Evolutionary conservation across 2,329 filamentous ascomycete species (phyloP).

Genomic region (Orbilia oligospora): DNA sequence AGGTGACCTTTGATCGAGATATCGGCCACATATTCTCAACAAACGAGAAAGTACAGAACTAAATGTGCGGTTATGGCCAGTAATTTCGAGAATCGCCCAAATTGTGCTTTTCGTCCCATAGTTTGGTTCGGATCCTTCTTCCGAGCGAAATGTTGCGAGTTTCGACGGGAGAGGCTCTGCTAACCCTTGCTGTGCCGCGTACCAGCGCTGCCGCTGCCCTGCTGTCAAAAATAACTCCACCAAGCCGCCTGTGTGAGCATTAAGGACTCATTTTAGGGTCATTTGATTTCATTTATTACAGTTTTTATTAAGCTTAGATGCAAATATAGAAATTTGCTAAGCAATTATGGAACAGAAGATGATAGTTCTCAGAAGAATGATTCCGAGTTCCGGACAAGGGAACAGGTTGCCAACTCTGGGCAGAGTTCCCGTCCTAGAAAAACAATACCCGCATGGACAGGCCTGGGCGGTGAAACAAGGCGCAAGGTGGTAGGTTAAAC

Average conservation of each 20-base stretch:
- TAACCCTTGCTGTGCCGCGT: slow-evolving; percentile 34
- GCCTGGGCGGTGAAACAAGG: slow-evolving; percentile 39
- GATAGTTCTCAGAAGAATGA: slow-evolving; percentile 4
- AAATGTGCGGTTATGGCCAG: background rate
- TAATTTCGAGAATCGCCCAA: slow-evolving; percentile 2
- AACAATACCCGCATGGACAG: slow-evolving; percentile 18
- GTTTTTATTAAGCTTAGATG: background rate
- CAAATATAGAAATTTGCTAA: slow-evolving; percentile 40
- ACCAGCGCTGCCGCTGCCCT: slow-evolving; percentile 18
- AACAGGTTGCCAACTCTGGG: slow-evolving; percentile 15
- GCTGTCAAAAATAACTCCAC: slow-evolving; percentile 39
- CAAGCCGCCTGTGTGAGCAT: slow-evolving; percentile 1
- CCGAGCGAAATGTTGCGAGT: slow-evolving; percentile 8
- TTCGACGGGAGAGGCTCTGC: slow-evolving; percentile 36
- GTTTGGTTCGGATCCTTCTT: slow-evolving; percentile 9
- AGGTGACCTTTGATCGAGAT: background rate
- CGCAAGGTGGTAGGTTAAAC: slow-evolving; percentile 28
- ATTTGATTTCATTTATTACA: slow-evolving; percentile 6
- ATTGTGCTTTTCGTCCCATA: slow-evolving; percentile 1
- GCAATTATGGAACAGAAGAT: background rate
- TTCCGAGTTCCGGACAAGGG: slow-evolving; percentile 4
- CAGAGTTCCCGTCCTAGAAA: slow-evolving; percentile 20
- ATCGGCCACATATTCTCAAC: background rate
- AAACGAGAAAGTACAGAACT: slow-evolving; percentile 7
- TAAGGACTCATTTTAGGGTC: background rate